These are phyloP conservation scores for Erysimum pusillum DNA, from an alignment of 441 rosid species.

Conservation along the genomic window DNA sequence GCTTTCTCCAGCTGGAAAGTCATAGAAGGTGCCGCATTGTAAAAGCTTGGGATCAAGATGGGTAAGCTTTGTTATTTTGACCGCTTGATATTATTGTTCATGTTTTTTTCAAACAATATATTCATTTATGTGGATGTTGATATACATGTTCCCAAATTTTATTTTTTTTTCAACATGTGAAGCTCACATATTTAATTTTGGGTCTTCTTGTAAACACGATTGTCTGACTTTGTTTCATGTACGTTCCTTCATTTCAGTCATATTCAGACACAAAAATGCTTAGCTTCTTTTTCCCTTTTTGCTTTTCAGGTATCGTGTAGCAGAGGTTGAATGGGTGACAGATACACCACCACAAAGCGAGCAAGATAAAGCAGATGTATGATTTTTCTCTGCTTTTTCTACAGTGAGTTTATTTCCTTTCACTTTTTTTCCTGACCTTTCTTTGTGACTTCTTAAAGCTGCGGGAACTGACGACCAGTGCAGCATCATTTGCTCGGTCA, in stretches of 20 bases:
- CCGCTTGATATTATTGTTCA: conserved; percentile 1
- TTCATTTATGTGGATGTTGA: conserved; percentile 24
- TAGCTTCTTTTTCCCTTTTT: conserved; percentile 33
- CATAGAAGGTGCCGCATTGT: conserved; percentile 80
- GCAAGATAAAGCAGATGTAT: conserved; percentile 66
- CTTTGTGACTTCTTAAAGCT: conserved; percentile 60
- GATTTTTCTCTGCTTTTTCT: conserved; percentile 30
- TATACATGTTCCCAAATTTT: conserved; percentile 3
- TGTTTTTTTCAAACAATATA: neutral
- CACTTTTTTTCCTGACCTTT: conserved; percentile 18
- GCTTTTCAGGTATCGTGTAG: conserved; percentile 78
- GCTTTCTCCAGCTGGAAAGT: conserved; percentile 76
- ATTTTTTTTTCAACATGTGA: neutral
- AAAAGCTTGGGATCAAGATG: conserved; percentile 93
- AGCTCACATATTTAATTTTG: conserved; percentile 3
- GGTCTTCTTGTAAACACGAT: neutral
- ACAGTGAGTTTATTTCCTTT: neutral
- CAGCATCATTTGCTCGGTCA: conserved; percentile 70
- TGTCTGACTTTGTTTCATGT: conserved; percentile 1
- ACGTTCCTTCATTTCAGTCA: neutral
- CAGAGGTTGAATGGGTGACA: conserved; percentile 92
- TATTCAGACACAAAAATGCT: conserved; percentile 20
- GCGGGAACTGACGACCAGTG: conserved; percentile 65
- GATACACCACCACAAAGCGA: conserved; percentile 65
- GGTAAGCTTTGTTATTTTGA: conserved; percentile 63